These are phyloP conservation scores for Thamnidium elegans DNA, from an alignment of 192 early-diverging fungal species.

Conservation along the genomic window DNA sequence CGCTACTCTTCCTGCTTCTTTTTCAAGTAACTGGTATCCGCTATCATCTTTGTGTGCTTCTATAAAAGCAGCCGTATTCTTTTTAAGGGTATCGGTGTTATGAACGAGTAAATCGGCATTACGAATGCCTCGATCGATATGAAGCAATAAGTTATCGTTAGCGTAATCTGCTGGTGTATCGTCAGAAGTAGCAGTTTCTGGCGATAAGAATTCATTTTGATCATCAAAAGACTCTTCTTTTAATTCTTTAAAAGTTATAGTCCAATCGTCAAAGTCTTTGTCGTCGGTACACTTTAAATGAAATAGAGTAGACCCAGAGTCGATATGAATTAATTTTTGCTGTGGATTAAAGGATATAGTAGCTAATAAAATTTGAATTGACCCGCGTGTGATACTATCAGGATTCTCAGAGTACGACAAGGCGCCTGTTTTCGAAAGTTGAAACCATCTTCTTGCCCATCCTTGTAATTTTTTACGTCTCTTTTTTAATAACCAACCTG, in stretches of 20 bases:
- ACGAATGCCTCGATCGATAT: no score
- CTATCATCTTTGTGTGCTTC: background rate
- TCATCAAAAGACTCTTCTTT: no score
- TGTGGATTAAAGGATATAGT: slow-evolving; percentile 64
- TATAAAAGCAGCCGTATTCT: background rate
- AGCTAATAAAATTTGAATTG: slow-evolving; percentile 58
- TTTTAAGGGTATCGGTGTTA: background rate
- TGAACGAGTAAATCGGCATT: no score
- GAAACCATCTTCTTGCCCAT: slow-evolving; percentile 87
- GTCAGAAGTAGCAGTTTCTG: no score
- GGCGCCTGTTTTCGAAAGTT: slow-evolving; percentile 65
- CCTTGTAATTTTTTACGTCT: slow-evolving; percentile 69
- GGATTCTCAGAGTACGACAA: slow-evolving; percentile 76
- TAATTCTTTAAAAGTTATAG: no score
- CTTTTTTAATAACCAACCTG: slow-evolving; percentile 60
- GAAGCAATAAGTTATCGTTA: no score
- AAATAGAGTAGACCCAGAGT: slow-evolving; percentile 78
- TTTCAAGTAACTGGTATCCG: no score
- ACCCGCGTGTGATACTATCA: slow-evolving; percentile 64
- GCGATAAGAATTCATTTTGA: no score
- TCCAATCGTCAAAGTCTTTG: slow-evolving; percentile 75
- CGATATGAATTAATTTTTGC: slow-evolving; percentile 75
- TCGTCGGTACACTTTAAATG: slow-evolving; percentile 76
- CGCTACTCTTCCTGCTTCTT: background rate
- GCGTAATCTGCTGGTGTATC: no score